Percentiles rank a stretch among this genome's conserved stretches.
Evolutionary conservation across 2,329 filamentous ascomycete genomes (phyloP).

Genomic region (Claviceps sp.): DNA sequence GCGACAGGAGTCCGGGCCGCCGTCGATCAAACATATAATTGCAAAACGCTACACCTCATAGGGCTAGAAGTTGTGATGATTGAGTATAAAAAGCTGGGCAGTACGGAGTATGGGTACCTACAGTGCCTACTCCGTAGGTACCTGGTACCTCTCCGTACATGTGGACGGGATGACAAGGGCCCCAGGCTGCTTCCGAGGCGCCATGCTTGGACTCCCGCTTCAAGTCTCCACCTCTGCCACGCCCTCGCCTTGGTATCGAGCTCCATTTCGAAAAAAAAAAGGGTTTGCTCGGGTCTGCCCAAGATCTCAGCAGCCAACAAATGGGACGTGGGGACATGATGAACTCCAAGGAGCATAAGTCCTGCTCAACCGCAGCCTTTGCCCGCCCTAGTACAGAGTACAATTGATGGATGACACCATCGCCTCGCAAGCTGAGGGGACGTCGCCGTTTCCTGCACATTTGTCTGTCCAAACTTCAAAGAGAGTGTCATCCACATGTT

Average conservation of each 20-base stretch:
- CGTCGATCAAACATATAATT: conserved; percentile 1
- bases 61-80: conserved; percentile 3
- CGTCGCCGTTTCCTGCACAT: not conserved
- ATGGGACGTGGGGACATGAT: conserved; percentile 1
- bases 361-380: not conserved
- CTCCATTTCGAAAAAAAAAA: not conserved
- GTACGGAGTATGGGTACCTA: not conserved
- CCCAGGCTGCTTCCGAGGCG: conserved; percentile 12
- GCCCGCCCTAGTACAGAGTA: not conserved
- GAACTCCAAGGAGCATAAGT: conserved; percentile 3
- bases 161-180: not conserved
- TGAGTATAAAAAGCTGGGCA: conserved; percentile 3
- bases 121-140: too few species aligned
- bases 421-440: not conserved
- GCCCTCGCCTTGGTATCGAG: conserved; percentile 1
- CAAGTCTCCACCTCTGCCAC: conserved; percentile 9
- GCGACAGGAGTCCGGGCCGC: conserved; percentile 3
- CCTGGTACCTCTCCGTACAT: not conserved
- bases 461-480: not conserved
- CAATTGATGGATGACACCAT: not conserved
- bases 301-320: not conserved
- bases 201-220: conserved; percentile 12
- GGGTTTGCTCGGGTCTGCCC: not conserved
- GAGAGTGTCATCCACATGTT: not conserved
- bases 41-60: conserved; percentile 1